Conservation (phyloP, 441 rosid genomes). For the Corymbia calophylla region DNA sequence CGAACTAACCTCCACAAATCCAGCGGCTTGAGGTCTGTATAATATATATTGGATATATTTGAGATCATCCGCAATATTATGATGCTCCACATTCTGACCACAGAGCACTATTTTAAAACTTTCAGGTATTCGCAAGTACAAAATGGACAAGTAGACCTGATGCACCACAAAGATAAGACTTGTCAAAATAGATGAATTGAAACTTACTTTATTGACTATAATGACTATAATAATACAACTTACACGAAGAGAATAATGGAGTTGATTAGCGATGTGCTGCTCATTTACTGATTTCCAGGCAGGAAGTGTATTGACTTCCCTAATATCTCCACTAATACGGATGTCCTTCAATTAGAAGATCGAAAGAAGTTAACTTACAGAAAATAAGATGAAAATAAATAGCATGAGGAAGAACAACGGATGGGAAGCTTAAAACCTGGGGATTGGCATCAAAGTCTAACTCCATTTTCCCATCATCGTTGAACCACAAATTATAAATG, state of each 20-base stretch:
- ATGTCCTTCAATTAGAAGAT: constrained; percentile 50
- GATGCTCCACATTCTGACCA: constrained; percentile 66
- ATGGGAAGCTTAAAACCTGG: constrained; percentile 36
- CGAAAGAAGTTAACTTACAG: constrained; percentile 1
- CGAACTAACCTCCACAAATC: constrained; percentile 49
- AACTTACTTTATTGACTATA: neutral
- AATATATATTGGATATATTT: constrained; percentile 68
- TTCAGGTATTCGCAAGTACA: constrained; percentile 78
- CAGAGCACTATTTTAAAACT: constrained; percentile 70
- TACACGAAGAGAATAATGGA: constrained; percentile 72
- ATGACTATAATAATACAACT: neutral
- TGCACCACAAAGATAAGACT: constrained; percentile 4
- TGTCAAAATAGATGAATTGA: neutral
- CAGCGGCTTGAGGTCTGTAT: constrained; percentile 73
- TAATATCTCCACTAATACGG: constrained; percentile 57
- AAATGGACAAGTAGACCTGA: constrained; percentile 81
- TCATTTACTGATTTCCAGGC: constrained; percentile 49
- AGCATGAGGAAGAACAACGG: neutral
- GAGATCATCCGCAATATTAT: constrained; percentile 84
- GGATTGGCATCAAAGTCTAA: constrained; percentile 67
- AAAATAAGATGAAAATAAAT: constrained; percentile 1
- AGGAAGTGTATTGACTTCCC: constrained; percentile 22
- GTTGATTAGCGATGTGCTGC: constrained; percentile 61
- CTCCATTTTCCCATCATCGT: constrained; percentile 58
- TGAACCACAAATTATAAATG: constrained; percentile 81